phyloP scores from a whole-genome alignment of 1,139 yeast genomes.

The Suhomyces guaymorum region DNA sequence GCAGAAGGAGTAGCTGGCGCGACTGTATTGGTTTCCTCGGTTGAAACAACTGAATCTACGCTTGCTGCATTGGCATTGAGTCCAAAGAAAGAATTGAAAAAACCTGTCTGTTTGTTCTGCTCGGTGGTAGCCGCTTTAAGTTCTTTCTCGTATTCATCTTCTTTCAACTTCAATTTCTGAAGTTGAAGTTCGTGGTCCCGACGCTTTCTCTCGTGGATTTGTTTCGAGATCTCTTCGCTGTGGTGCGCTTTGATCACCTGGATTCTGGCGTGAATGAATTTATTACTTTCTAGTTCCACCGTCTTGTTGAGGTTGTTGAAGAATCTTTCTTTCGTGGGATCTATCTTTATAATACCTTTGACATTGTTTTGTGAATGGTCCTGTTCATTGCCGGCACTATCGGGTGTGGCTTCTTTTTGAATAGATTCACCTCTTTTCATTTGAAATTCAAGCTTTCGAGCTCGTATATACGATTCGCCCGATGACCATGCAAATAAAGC shows the following conservation, averaged over 20 bases:
- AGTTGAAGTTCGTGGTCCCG: conserved; percentile 44
- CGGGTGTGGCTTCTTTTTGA: conserved; percentile 1
- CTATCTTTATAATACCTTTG: conserved; percentile 10
- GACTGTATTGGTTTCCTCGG: background rate
- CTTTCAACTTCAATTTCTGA: conserved; percentile 38
- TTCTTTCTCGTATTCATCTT: conserved; percentile 42
- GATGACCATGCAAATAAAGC: conserved; percentile 49
- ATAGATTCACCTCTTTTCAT: conserved; percentile 11
- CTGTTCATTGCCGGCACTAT: conserved; percentile 2
- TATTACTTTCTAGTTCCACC: conserved; percentile 41
- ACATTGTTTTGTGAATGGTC: conserved; percentile 2
- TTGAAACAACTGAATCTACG: background rate
- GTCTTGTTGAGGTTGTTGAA: conserved; percentile 29
- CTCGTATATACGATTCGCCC: conserved; percentile 40
- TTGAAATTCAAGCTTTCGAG: conserved; percentile 33
- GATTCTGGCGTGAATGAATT: conserved; percentile 42
- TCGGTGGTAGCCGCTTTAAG: conserved; percentile 28
- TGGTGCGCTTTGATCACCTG: conserved; percentile 43
- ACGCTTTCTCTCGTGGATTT: conserved; percentile 43
- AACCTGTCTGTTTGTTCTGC: conserved; percentile 25
- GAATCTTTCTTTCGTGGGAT: conserved; percentile 22
- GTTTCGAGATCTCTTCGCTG: conserved; percentile 38
- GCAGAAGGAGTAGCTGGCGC: background rate
- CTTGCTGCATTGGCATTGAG: conserved; percentile 11
- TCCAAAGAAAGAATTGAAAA: conserved; percentile 34